Conservation (phyloP, 306 rosid species). For the Macrotyloma uniflorum region DNA sequence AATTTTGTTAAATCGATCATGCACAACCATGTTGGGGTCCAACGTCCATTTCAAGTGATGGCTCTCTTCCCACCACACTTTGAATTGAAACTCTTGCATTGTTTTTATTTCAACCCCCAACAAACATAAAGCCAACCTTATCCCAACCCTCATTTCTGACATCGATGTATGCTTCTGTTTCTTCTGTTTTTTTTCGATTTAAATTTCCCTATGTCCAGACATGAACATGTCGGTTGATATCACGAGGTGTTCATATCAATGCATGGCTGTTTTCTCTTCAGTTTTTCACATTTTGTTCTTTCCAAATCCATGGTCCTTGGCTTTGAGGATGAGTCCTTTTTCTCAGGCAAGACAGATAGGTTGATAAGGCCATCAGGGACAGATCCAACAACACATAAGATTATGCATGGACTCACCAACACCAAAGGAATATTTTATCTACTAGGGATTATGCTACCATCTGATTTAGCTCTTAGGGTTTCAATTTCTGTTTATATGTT, state of each 20-base stretch:
- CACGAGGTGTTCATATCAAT: background rate
- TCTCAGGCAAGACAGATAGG: background rate
- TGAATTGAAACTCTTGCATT: background rate
- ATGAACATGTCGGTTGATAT: background rate
- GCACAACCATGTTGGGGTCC: slow-evolving; percentile 12
- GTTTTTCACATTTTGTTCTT: background rate
- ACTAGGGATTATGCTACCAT: background rate
- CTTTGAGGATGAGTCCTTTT: background rate
- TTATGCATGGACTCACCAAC: background rate
- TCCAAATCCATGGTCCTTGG: background rate
- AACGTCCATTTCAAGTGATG: slow-evolving; percentile 7
- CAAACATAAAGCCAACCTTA: slow-evolving; percentile 3
- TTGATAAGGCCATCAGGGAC: background rate
- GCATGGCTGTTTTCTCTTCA: background rate
- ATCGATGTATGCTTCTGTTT: background rate
- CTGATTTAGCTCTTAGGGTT: too few relatives aligned
- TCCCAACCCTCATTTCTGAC: background rate
- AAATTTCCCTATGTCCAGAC: background rate
- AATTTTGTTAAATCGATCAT: background rate
- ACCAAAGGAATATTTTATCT: background rate
- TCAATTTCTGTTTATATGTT: too few relatives aligned
- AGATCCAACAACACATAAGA: background rate
- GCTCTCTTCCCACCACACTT: slow-evolving; percentile 22
- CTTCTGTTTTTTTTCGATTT: background rate
- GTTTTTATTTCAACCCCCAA: background rate